Conservation (phyloP, 176 grass and related monocot species). For the Alloteropsis semialata region DNA sequence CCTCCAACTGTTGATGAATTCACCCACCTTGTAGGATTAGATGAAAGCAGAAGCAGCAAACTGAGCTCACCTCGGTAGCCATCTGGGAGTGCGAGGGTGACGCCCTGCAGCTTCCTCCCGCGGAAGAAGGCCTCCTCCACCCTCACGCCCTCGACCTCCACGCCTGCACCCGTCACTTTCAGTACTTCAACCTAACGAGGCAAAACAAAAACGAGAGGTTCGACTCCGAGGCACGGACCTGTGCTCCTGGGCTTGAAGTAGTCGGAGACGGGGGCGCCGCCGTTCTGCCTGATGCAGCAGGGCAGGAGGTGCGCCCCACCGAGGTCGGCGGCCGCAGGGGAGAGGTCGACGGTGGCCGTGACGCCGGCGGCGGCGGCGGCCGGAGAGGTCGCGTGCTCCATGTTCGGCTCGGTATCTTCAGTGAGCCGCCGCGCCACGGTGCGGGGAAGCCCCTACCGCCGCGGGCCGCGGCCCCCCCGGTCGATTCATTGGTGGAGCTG, state of each 20-base stretch:
- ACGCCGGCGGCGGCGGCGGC: slow-evolving; percentile 31
- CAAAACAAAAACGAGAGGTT: neutral
- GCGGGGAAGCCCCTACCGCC: too few species aligned
- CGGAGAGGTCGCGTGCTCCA: slow-evolving; percentile 35
- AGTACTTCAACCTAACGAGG: neutral
- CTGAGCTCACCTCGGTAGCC: slow-evolving; percentile 63
- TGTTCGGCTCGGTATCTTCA: neutral
- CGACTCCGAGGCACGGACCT: slow-evolving; percentile 29
- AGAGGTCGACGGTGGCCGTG: slow-evolving; percentile 52
- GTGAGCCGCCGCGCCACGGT: neutral
- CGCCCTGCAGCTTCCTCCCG: slow-evolving; percentile 86
- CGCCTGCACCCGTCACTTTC: slow-evolving; percentile 21
- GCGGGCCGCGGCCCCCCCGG: too few species aligned
- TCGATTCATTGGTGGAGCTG: too few species aligned
- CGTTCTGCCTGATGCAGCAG: slow-evolving; percentile 72
- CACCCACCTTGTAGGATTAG: neutral
- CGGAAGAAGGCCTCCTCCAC: slow-evolving; percentile 91
- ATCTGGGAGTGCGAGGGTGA: slow-evolving; percentile 63
- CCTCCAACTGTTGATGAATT: neutral
- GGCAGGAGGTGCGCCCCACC: slow-evolving; percentile 71
- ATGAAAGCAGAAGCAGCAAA: neutral
- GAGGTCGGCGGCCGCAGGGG: slow-evolving; percentile 35
- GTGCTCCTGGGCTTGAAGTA: slow-evolving; percentile 89
- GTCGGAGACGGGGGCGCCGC: slow-evolving; percentile 57
- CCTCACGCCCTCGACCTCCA: slow-evolving; percentile 65